Conservation (phyloP, 108 stramenopile genomes). For the Pseudonitzschia multistriata region DNA sequence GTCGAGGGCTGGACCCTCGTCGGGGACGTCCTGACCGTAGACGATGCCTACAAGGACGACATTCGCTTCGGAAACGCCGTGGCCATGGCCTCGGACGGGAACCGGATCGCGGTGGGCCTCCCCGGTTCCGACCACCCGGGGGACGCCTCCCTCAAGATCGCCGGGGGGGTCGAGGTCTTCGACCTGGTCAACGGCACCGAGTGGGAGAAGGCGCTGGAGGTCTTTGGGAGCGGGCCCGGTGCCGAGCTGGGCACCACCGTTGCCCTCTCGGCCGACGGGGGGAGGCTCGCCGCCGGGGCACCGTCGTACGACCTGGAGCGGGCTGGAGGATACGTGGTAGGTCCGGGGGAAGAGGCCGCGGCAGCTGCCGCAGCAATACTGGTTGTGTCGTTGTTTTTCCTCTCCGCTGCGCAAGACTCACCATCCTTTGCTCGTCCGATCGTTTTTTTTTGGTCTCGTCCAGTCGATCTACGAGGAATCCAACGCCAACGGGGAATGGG, state of each 20-base stretch:
- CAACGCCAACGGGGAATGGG: constrained; percentile 12
- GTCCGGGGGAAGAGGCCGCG: too few relatives aligned
- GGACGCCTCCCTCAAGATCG: neutral
- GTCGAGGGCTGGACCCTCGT: constrained; percentile 27
- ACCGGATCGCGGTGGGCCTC: constrained; percentile 33
- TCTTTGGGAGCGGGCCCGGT: constrained; percentile 7
- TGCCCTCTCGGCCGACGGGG: constrained; percentile 31
- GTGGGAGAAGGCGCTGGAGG: neutral
- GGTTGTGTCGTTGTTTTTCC: neutral
- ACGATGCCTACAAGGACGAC: constrained; percentile 30
- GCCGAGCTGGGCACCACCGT: constrained; percentile 33
- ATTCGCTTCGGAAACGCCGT: constrained; percentile 34
- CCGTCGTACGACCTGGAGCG: constrained; percentile 1
- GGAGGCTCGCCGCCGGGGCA: constrained; percentile 30
- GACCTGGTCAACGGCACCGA: constrained; percentile 30
- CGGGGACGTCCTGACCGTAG: constrained; percentile 21
- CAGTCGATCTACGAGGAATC: constrained; percentile 28
- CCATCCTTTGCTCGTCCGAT: neutral
- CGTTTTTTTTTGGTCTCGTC: neutral
- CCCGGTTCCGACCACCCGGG: constrained; percentile 22
- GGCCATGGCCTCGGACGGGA: constrained; percentile 30
- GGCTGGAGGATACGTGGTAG: constrained; percentile 17
- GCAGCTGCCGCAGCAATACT: too few relatives aligned
- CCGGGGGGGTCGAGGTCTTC: constrained; percentile 21
- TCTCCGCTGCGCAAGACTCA: neutral